phyloP scores from a whole-genome alignment of 2,329 filamentous ascomycete species.

The Beauveria sp. region DNA sequence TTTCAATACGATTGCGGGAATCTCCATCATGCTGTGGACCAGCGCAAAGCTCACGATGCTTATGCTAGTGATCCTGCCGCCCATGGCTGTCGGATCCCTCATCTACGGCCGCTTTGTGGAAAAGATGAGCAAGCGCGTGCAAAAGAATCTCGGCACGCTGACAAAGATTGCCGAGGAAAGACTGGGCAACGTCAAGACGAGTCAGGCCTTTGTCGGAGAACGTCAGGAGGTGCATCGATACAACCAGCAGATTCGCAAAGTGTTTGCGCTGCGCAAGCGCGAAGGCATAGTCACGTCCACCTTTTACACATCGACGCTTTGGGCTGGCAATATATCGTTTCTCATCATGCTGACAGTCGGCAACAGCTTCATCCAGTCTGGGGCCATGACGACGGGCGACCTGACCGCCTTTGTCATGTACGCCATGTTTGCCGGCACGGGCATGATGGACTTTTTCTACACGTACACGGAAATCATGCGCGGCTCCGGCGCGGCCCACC shows the following conservation, averaged over 20 bases:
- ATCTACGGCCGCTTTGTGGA: slow-evolving; percentile 85
- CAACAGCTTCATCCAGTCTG: slow-evolving; percentile 79
- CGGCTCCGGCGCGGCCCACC: slow-evolving; percentile 87
- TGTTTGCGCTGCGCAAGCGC: slow-evolving; percentile 78
- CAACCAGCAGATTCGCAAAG: slow-evolving; percentile 84
- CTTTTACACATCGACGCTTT: slow-evolving; percentile 81
- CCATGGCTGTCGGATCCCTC: slow-evolving; percentile 82
- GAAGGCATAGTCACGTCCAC: slow-evolving; percentile 85
- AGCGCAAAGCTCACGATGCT: slow-evolving; percentile 85
- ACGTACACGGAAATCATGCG: slow-evolving; percentile 99
- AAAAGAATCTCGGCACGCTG: slow-evolving; percentile 84
- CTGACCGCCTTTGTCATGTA: slow-evolving; percentile 98
- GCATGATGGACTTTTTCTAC: slow-evolving; percentile 84
- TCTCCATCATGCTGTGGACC: slow-evolving; percentile 91
- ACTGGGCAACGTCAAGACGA: slow-evolving; percentile 93
- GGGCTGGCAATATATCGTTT: slow-evolving; percentile 95
- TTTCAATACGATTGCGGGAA: slow-evolving; percentile 83
- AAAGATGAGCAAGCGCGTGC: slow-evolving; percentile 83
- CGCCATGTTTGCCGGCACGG: slow-evolving; percentile 76
- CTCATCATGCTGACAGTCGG: slow-evolving; percentile 83
- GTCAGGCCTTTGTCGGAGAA: slow-evolving; percentile 92
- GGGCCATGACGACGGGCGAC: slow-evolving; percentile 82
- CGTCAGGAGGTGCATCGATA: slow-evolving; percentile 84
- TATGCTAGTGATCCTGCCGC: slow-evolving; percentile 78
- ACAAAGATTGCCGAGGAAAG: slow-evolving; percentile 98